Evolutionary conservation across 192 early-diverging fungal genomes (phyloP), one percentile per base, ranked within the genome.

Genomic region (Podila verticillata): DNA sequence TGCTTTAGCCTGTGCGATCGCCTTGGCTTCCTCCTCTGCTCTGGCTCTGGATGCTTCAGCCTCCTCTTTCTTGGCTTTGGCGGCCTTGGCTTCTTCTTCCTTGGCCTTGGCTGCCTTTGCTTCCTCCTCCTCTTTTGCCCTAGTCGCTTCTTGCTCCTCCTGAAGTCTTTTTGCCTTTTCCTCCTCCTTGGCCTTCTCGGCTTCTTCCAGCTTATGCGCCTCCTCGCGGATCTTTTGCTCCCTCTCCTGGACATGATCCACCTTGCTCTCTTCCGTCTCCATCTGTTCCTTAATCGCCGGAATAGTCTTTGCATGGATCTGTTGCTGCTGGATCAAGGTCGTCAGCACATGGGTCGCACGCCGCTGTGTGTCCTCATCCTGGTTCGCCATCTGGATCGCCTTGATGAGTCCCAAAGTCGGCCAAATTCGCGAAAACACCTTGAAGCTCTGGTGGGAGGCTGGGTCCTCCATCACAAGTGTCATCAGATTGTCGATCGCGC

Each of bases 401-500:
- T 84, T 84, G 60, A 84, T 81, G 49, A 84, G 57, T 7, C 75
- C 72, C 29, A 75, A 57, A 26, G 75, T 79, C 19, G 83, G 83
- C 68, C 62, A 68, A 9, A 64, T 69, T 7, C 65, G 61, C 8
- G 68, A 73, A 56, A 83, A 69, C n/a, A 75, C 74, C 51, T 78
- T 66, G 60, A 73, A 78, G 48, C 66, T 78, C 36, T 73, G 66
- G 26, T 57, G 51, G 2, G 68, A 81, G 5, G 48, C 6, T 0
- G 63, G 57, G 56, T 81, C 83, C 34, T 84, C 73, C 56, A 58
- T 61, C 10, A 80, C 77, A 15, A 61, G 62, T 0, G 77, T 84
- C 47, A 80, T 74, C 35, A 89, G 72, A 54, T 89, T 89, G 71
- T 89, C 88, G 17, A 89, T 75, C 1, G 88, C 88, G 4, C 88